Base-by-base conservation (phyloP, 2,329 filamentous ascomycete species). In the Nemania diffusa region DNA sequence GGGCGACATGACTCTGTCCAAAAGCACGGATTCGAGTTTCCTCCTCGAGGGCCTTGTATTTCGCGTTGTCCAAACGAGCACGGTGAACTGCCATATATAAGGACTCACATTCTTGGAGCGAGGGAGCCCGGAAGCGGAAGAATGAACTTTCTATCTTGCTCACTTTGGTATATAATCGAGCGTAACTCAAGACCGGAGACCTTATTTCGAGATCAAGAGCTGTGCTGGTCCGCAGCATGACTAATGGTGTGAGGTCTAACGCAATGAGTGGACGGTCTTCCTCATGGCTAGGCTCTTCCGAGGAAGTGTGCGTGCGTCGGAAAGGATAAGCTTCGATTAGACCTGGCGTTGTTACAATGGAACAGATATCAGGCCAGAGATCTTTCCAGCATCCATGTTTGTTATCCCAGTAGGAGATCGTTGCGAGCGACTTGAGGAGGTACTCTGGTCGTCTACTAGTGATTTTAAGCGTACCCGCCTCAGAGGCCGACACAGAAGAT, bases 141-240 rank as follows among this genome's bases (percentile, higher is more conserved):
- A 97, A 96, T 73, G 82, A 84, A 34, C 85, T 85, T 15, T 90
- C 90, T 57, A 90, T 76, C 81, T 82, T 86, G 66, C 84, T 87
- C 64, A 97, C 86, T 73, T 88, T 88, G 5, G 92, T 94, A 69
- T 92, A 84, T 24, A 84, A 79, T 50, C 74, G 72, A 20, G 77
- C 76, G 67, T 79, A 88, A 37, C 85, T 78, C 6, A 92, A 91
- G 27, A 94, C 91, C 1, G 93, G 93, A 6, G 95, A 97, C 57
- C 94, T 91, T 71, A 99, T 93, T 71, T 97, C 96, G 61, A 99
- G 92, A 78, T 99, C 96, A 34, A 99, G 88, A 3, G 92, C 92
- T 24, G 94, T 99, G 74, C 94, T 96, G 75, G 95, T 91, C 69
- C 95, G 89, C 68, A 98, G 90, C 72, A 94, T 91, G 7, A 98